phyloP scores from a whole-genome alignment of 1,139 yeast species.

The Diutina mesorugosa region DNA sequence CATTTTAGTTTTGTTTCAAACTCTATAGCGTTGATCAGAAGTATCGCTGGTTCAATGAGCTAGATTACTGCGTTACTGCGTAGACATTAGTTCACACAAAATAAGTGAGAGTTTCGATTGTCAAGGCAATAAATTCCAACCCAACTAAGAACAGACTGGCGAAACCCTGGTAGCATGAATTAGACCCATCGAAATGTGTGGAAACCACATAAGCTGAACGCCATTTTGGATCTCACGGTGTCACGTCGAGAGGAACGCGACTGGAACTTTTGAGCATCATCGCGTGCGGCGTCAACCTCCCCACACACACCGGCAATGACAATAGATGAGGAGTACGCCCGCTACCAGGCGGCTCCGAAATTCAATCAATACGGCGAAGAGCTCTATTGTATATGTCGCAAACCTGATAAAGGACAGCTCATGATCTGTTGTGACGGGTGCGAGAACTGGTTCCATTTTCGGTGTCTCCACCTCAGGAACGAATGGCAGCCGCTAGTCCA shows the following conservation, averaged over 20 bases:
- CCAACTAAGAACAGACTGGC: too few species aligned
- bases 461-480: conserved; percentile 53
- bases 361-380: conserved; percentile 43
- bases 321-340: conserved; percentile 19
- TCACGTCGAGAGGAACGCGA: background rate
- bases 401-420: conserved; percentile 67
- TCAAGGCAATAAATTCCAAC: too few species aligned
- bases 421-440: conserved; percentile 95
- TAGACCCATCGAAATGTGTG: too few species aligned
- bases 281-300: background rate
- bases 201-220: too few species aligned
- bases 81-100: too few species aligned
- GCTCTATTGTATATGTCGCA: conserved; percentile 67
- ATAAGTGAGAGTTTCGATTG: too few species aligned
- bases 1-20: too few species aligned
- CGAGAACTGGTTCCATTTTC: conserved; percentile 90
- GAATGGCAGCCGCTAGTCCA: conserved; percentile 45
- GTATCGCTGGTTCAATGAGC: too few species aligned
- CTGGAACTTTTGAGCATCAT: background rate
- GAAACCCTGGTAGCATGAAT: too few species aligned
- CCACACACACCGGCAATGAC: background rate
- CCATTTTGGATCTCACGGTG: too few species aligned
- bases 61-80: too few species aligned
- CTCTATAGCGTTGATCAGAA: too few species aligned
- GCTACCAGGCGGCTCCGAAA: conserved; percentile 29